Percentiles rank a stretch among this genome's conserved stretches.
Evolutionary conservation across 2,329 filamentous ascomycete genomes (phyloP).

Genomic region (Onygena corvina): DNA sequence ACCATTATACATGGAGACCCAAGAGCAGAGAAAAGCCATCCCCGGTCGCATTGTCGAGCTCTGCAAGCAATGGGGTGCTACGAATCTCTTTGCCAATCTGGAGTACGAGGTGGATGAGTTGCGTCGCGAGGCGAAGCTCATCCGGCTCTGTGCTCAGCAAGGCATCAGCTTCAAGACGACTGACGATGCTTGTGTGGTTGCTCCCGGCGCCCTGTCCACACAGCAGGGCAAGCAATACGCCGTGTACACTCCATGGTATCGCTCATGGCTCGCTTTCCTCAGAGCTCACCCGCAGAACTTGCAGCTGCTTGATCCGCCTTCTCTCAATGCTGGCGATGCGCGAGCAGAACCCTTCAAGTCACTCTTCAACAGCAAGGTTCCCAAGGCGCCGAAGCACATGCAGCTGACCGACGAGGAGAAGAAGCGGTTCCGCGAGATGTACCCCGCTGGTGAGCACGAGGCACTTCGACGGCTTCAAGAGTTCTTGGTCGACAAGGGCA

Average conservation of each 20-base stretch:
- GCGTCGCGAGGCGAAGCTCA: slow-evolving; percentile 58
- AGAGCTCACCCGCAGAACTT: slow-evolving; percentile 58
- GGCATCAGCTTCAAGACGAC: slow-evolving; percentile 58
- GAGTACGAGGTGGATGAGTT: slow-evolving; percentile 91
- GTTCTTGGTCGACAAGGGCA: slow-evolving; percentile 55
- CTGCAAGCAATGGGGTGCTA: slow-evolving; percentile 58
- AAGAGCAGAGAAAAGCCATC: slow-evolving; percentile 53
- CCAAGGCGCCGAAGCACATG: slow-evolving; percentile 53
- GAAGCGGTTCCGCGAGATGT: slow-evolving; percentile 47
- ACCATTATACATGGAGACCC: slow-evolving; percentile 62
- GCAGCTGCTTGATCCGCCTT: slow-evolving; percentile 47
- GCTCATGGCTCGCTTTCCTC: slow-evolving; percentile 61
- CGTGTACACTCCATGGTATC: slow-evolving; percentile 74
- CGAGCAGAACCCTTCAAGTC: slow-evolving; percentile 39
- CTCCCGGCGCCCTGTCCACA: slow-evolving; percentile 55
- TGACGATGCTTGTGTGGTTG: slow-evolving; percentile 73
- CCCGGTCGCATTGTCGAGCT: slow-evolving; percentile 51
- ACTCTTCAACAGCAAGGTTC: slow-evolving; percentile 52
- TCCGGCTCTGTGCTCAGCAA: slow-evolving; percentile 48
- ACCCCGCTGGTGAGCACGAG: slow-evolving; percentile 66
- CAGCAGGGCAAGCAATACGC: slow-evolving; percentile 67
- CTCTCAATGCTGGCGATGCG: slow-evolving; percentile 41
- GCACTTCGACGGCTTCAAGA: slow-evolving; percentile 51
- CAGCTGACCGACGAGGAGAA: slow-evolving; percentile 47
- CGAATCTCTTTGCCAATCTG: slow-evolving; percentile 67